Evolutionary conservation across 148 eudicot species (phyloP).

Genomic region (Camellia lanceoleosa): DNA sequence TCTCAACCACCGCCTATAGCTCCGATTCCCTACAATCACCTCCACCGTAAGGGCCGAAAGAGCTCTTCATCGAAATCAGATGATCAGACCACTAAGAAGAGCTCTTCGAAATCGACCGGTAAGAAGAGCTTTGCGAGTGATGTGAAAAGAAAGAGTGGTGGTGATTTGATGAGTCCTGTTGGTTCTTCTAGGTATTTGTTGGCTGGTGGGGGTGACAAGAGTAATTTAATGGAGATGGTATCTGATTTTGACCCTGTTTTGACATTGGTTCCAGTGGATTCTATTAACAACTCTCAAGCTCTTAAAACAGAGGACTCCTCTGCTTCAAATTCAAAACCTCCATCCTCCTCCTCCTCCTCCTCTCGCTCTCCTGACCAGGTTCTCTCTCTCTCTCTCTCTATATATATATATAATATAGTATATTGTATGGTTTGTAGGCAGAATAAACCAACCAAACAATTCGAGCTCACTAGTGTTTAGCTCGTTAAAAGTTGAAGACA

Average conservation of each 20-base stretch:
- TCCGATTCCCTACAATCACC: slow-evolving; percentile 23
- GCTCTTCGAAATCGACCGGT: background rate
- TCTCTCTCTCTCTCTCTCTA: slow-evolving; percentile 1
- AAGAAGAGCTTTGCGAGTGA: slow-evolving; percentile 9
- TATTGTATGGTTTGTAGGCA: background rate
- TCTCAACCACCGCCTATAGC: slow-evolving; percentile 7
- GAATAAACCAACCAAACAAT: too few species aligned
- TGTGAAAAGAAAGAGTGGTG: slow-evolving; percentile 29
- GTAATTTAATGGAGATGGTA: slow-evolving; percentile 28
- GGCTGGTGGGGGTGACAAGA: slow-evolving; percentile 21
- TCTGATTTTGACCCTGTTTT: slow-evolving; percentile 45
- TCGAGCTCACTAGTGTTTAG: too few species aligned
- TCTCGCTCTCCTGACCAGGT: slow-evolving; percentile 42
- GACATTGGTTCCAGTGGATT: slow-evolving; percentile 17
- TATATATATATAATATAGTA: background rate
- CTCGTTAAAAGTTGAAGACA: too few species aligned
- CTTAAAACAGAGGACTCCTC: slow-evolving; percentile 17
- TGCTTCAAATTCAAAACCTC: slow-evolving; percentile 15
- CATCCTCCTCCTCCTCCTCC: slow-evolving; percentile 12
- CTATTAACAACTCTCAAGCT: background rate
- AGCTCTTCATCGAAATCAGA: slow-evolving; percentile 2
- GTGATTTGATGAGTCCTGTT: slow-evolving; percentile 57
- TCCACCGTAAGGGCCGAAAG: slow-evolving; percentile 11
- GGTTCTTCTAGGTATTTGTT: slow-evolving; percentile 70
- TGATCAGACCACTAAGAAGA: slow-evolving; percentile 11